Base-by-base conservation (phyloP, 306 rosid genomes). In the Casuarina equisetifolia region DNA sequence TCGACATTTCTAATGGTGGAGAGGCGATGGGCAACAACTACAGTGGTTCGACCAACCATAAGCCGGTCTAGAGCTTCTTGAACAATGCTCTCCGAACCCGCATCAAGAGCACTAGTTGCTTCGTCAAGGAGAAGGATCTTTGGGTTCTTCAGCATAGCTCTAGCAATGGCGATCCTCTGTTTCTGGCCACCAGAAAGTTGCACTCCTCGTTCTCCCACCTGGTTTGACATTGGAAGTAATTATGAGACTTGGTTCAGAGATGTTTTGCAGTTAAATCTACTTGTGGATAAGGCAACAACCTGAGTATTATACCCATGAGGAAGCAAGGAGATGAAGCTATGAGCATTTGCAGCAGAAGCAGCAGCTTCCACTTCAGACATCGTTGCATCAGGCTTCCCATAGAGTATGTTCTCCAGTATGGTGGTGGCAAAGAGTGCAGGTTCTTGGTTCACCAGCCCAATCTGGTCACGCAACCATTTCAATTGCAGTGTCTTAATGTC, bases 91-190 rank as follows among this genome's bases (percentile, higher is more conserved):
- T 96, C 99, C 0, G 99, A 96, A 46, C 98, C 92, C 2, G 94
- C 96, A 67, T 96, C 99, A 57, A 96, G 98, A 12, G 99, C 98
- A 61, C 99, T 96, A 5, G 99, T 96, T 71, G 99, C 99, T 86
- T 96, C 99, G 45, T 96, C 99, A 12, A 96, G 88, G 43, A 96
- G 97, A 64, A 96, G 98, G 81, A 96, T 91, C 79, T 89, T 92
- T 1, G 99, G 99, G 36, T 96, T 85, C 68, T 96, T 96, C 88
- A 96, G 78, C 98, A 96, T 96, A 2, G 99, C 99, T 82, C 99
- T 85, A n/a, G 99, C 98, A 55, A 96, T 96, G 16, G 98, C 99
- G 50, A 96, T 93, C 74, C 99, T 91, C 85, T 96, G 99, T 45
- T 96, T 96, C 74, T 96, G 98, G 19, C 99, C 99, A 16, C 99